These are phyloP conservation scores for Solanum lignicaule DNA, from an alignment of 257 asterid genomes.

Conservation along the genomic window DNA sequence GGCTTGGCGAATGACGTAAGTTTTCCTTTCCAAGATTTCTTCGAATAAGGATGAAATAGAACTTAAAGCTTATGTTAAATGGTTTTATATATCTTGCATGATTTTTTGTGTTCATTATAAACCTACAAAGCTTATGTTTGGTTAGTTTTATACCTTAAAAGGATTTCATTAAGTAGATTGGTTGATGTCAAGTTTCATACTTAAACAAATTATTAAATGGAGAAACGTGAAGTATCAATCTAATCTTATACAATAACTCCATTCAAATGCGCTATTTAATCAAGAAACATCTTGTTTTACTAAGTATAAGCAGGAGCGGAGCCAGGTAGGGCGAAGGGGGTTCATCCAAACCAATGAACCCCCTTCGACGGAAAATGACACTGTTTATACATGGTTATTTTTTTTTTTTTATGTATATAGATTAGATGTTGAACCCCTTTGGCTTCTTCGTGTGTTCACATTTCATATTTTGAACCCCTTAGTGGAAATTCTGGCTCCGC, in stretches of 20 bases:
- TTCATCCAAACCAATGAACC: not conserved
- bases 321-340: not conserved
- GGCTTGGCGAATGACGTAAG: constrained; percentile 58
- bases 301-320: not conserved
- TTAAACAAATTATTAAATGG: not conserved
- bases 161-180: not conserved
- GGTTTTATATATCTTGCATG: not conserved
- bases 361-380: not conserved
- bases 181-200: not conserved
- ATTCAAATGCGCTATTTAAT: not conserved
- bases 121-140: not conserved
- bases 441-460: not conserved
- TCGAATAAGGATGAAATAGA: not conserved
- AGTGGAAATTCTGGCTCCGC: not conserved
- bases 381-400: not conserved
- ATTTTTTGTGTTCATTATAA: not conserved
- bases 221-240: not conserved
- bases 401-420: not conserved
- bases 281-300: not conserved
- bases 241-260: not conserved
- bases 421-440: not conserved
- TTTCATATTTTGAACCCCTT: not conserved
- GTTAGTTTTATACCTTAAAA: not conserved
- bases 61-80: not conserved
- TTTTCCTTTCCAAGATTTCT: not conserved